A percentile compares a stretch with the other conserved stretches of the same genome.
phyloP scores from a whole-genome alignment of 2,329 filamentous ascomycete species.

The Penicillium sp. region DNA sequence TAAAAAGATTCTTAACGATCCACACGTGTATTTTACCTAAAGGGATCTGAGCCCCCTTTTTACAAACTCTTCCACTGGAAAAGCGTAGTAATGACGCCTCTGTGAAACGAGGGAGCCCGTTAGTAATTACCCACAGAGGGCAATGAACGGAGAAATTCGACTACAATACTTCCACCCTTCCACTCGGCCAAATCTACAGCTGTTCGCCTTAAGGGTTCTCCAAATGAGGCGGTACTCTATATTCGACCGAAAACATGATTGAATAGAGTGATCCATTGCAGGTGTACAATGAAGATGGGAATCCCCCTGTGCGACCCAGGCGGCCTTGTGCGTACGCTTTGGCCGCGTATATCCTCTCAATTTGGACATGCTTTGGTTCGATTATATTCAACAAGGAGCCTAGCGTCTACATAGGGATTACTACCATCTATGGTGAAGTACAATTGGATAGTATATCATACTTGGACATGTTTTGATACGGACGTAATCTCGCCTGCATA shows the following conservation, averaged over 20 bases:
- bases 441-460: no score
- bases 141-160: no score
- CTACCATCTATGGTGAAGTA: rapidly evolving
- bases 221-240: not conserved
- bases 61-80: no score
- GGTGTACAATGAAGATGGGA: not conserved
- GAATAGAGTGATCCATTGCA: not conserved
- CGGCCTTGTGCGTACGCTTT: not conserved
- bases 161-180: not conserved
- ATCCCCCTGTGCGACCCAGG: not conserved
- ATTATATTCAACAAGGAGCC: rapidly evolving
- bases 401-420: rapidly evolving
- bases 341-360: not conserved
- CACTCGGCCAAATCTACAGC: not conserved
- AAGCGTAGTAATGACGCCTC: no score
- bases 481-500: no score
- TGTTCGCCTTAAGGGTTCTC: no score
- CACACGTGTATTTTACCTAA: no score
- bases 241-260: rapidly evolving
- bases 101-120: no score
- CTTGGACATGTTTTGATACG: not conserved
- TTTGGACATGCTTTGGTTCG: not conserved
- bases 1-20: no score
- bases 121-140: no score
- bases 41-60: no score